phyloP scores from a whole-genome alignment of 345 rosid genomes.

The Boechera divaricarpa region DNA sequence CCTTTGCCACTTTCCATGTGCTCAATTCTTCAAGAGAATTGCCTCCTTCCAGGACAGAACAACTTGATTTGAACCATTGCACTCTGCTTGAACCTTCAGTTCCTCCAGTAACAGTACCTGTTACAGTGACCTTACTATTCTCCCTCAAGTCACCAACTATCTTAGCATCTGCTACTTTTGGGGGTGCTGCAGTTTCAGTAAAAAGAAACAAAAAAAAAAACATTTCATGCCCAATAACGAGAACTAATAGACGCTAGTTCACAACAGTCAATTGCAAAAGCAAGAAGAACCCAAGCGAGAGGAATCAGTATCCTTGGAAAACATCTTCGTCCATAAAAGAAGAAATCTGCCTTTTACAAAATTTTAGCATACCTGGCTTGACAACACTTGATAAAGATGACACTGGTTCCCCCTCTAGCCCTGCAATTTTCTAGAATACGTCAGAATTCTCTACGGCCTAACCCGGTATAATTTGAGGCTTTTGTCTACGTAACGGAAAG shows the following conservation, averaged over 20 bases:
- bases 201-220: not conserved
- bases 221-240: constrained; percentile 17
- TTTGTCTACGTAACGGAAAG: constrained; percentile 2
- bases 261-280: constrained; percentile 19
- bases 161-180: constrained; percentile 84
- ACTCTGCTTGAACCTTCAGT: constrained; percentile 94
- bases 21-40: constrained; percentile 82
- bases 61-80: constrained; percentile 87
- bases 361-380: constrained; percentile 69
- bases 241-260: constrained; percentile 25
- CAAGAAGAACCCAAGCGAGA: constrained; percentile 20
- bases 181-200: constrained; percentile 74
- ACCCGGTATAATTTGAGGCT: constrained; percentile 14
- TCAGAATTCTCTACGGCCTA: constrained; percentile 21
- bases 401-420: constrained; percentile 82
- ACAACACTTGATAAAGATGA: constrained; percentile 65
- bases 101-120: constrained; percentile 86
- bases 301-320: constrained; percentile 23
- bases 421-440: constrained; percentile 53
- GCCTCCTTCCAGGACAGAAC: constrained; percentile 58
- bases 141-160: constrained; percentile 87
- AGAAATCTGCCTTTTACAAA: constrained; percentile 7
- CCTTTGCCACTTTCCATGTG: constrained; percentile 91
- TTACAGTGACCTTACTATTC: constrained; percentile 83
- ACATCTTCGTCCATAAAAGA: constrained; percentile 4